A percentile compares a stretch with the other conserved stretches of the same genome.
These are phyloP conservation scores for Penicillium sp. DNA, from an alignment of 2,329 filamentous ascomycete species.

Conservation along the genomic window DNA sequence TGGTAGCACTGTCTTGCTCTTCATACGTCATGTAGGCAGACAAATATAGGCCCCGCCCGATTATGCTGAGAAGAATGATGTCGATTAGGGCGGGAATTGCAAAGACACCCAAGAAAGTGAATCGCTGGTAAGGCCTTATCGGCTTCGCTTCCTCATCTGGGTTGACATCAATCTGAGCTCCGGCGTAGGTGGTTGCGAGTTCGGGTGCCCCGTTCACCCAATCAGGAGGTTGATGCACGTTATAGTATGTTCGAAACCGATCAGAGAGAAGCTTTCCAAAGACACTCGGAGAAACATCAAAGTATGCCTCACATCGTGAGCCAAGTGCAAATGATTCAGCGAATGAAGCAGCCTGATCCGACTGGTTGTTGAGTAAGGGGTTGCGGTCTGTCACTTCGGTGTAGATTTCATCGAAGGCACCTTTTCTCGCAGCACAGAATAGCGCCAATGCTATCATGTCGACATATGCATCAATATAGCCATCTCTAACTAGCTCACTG, in stretches of 20 bases:
- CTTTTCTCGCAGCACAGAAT: conserved; percentile 58
- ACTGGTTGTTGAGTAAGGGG: conserved; percentile 60
- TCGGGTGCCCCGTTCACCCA: conserved; percentile 52
- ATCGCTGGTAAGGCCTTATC: conserved; percentile 51
- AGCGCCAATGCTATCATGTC: conserved; percentile 60
- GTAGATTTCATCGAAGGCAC: conserved; percentile 63
- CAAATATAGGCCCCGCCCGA: conserved; percentile 62
- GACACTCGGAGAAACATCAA: conserved; percentile 55
- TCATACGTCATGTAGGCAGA: conserved; percentile 56
- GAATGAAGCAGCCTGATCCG: conserved; percentile 65
- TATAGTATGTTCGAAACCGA: conserved; percentile 47
- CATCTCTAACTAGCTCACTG: conserved; percentile 31
- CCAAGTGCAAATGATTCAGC: conserved; percentile 64
- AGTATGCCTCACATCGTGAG: conserved; percentile 63
- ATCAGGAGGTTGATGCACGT: conserved; percentile 50
- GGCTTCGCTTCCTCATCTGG: conserved; percentile 45
- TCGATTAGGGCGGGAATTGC: conserved; percentile 64
- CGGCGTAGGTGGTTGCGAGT: conserved; percentile 54
- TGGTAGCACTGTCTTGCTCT: conserved; percentile 55
- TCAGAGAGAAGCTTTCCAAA: conserved; percentile 47
- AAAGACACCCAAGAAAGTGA: conserved; percentile 62
- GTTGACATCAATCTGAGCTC: conserved; percentile 55
- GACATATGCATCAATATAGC: conserved; percentile 46
- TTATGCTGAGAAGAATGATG: conserved; percentile 59
- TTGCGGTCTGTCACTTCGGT: conserved; percentile 63